Evolutionary conservation across 805 yeast genomes (phyloP).

Genomic region (Sugiyamaella floridensis): DNA sequence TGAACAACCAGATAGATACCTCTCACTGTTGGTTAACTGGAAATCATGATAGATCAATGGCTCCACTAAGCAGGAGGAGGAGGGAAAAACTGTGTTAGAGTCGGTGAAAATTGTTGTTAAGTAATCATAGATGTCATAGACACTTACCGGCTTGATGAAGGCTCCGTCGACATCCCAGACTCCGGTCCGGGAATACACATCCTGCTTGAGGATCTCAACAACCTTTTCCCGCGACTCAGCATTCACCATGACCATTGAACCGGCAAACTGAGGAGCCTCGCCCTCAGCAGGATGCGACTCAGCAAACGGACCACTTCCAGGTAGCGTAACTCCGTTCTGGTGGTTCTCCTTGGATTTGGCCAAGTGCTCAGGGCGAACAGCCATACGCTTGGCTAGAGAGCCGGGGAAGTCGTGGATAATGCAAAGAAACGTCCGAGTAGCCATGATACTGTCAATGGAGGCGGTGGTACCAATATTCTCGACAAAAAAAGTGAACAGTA

Average conservation of each 20-base stretch:
- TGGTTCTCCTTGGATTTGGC: conserved; percentile 27
- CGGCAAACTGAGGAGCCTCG: conserved; percentile 45
- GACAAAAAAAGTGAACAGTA: neutral
- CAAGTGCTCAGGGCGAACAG: conserved; percentile 39
- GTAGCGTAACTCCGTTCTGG: conserved; percentile 36
- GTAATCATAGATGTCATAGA: neutral
- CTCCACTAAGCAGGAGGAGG: neutral
- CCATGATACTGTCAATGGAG: neutral
- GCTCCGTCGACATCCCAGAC: conserved; percentile 70
- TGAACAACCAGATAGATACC: too few species aligned
- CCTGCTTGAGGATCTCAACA: conserved; percentile 54
- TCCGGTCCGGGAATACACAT: conserved; percentile 55
- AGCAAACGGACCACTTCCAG: conserved; percentile 35
- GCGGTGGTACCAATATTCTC: neutral
- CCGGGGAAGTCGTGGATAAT: conserved; percentile 65
- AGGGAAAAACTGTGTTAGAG: neutral
- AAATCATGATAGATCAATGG: too few species aligned
- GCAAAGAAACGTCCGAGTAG: conserved; percentile 50
- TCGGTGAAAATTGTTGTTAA: neutral
- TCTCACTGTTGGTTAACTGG: too few species aligned
- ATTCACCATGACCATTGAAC: conserved; percentile 55
- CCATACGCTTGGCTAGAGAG: conserved; percentile 28
- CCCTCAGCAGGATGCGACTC: conserved; percentile 28
- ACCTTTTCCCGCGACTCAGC: conserved; percentile 65
- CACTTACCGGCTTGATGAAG: conserved; percentile 46